These are phyloP conservation scores for Yamadazyma sp. DNA, from an alignment of 805 yeast species.

Conservation along the genomic window DNA sequence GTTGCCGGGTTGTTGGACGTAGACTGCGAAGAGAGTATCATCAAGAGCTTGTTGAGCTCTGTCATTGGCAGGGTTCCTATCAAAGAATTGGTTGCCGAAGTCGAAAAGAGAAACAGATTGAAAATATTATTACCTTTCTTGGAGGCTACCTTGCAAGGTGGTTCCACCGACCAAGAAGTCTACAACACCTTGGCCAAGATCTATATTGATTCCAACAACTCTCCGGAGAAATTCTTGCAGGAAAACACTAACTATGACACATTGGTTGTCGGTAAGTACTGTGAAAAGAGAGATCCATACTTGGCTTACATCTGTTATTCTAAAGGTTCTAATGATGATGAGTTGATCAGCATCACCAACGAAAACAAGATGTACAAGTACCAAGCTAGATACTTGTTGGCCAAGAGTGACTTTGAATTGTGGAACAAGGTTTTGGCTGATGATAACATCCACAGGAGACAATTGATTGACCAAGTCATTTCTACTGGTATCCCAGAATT, in stretches of 20 bases:
- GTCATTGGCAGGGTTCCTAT: slow-evolving; percentile 95
- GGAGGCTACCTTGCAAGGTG: slow-evolving; percentile 82
- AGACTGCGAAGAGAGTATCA: slow-evolving; percentile 90
- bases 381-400: slow-evolving; percentile 93
- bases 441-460: slow-evolving; percentile 86
- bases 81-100: slow-evolving; percentile 85
- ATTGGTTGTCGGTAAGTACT: slow-evolving; percentile 93
- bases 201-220: slow-evolving; percentile 95
- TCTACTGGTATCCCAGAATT: slow-evolving; percentile 96
- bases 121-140: slow-evolving; percentile 90
- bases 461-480: slow-evolving; percentile 88
- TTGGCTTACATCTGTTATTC: slow-evolving; percentile 97
- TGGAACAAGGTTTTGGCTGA: slow-evolving; percentile 78
- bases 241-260: slow-evolving; percentile 91
- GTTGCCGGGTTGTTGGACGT: slow-evolving; percentile 95
- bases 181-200: slow-evolving; percentile 95
- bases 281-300: slow-evolving; percentile 99
- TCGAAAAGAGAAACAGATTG: slow-evolving; percentile 92
- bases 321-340: slow-evolving; percentile 89
- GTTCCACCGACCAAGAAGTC: slow-evolving; percentile 86
- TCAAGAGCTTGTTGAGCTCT: slow-evolving; percentile 74
- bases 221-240: slow-evolving; percentile 93
- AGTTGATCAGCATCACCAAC: slow-evolving; percentile 86
- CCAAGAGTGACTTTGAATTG: slow-evolving; percentile 79
- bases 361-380: slow-evolving; percentile 98